Evolutionary conservation across 768 basidiomycete genomes (phyloP), one percentile per base, ranked within the genome.

Genomic region (Lactarius vividus): DNA sequence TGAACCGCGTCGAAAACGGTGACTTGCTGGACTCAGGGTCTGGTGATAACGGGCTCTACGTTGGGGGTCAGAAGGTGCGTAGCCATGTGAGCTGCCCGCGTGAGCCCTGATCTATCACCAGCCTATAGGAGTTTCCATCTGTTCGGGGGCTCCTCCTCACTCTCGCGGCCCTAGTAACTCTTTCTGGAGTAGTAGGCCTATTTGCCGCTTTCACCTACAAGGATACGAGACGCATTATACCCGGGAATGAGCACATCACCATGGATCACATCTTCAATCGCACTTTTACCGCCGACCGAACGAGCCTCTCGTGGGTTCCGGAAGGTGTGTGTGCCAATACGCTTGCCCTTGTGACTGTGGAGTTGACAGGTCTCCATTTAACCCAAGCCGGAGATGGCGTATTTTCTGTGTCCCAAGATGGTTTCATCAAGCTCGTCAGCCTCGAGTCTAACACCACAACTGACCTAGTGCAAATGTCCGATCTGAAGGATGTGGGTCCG

Each of bases 201-300:
- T 82, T 94, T 68, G 89, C 94, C 15, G 94, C 92, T 0, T 79
- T 82, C 58, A 81, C 85, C 2, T 97, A 93, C 78, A 80, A 81
- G 29, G 84, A 88, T 23, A 77, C 81, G 62, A 72, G 82, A 9
- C 83, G 82, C 74, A 79, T 76, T 71, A 71, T 79, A 6, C 80
- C 81, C 31, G 90, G 92, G 2, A 80, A 75, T 40, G 80, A 80
- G 65, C 90, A 85, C 70, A 80, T 98, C 35, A 89, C 88, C 4
- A 86, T 98, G 83, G 93, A 98, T 73, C 89, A 95, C 74, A 76
- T 97, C 59, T 94, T 94, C 79, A 96, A 97, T 73, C 94, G 93
- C 4, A 98, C 96, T 2, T 98, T 98, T 73, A 66, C 39, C 18
- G 76, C 80, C 2, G 73, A 81, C 3, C 71, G 73, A 2, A 79